Evolutionary conservation across 371 early-diverging fungal species (phyloP).

Genomic region (Coemansia sp.): DNA sequence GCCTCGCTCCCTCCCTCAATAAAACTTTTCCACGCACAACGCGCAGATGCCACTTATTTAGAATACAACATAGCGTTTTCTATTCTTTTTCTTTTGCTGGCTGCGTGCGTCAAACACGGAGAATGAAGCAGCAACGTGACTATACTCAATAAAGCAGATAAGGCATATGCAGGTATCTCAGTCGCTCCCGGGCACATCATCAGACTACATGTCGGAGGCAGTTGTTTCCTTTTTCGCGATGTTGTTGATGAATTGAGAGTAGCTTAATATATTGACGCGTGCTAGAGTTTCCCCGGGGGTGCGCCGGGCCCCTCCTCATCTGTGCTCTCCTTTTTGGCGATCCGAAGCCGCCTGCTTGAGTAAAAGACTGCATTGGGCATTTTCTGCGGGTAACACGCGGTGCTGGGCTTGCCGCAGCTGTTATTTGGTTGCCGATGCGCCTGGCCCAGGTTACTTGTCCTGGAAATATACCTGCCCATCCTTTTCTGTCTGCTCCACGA

Average conservation of each 20-base stretch:
- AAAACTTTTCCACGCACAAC: constrained; percentile 10
- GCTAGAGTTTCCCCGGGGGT: not conserved
- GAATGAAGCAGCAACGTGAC: constrained; percentile 20
- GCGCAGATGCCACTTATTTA: constrained; percentile 1
- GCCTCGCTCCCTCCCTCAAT: not conserved
- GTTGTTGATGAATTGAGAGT: not conserved
- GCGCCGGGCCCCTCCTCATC: not conserved
- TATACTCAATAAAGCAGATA: constrained; percentile 16
- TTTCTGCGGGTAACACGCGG: constrained; percentile 18
- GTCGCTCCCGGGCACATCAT: constrained; percentile 5
- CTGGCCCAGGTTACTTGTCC: constrained; percentile 10
- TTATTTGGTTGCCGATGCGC: constrained; percentile 9
- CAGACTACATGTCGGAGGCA: constrained; percentile 9
- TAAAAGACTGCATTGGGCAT: constrained; percentile 9
- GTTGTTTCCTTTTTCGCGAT: not conserved
- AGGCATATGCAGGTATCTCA: constrained; percentile 15
- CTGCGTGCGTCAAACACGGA: constrained; percentile 1
- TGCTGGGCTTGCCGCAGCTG: constrained; percentile 12
- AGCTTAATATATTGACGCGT: not conserved
- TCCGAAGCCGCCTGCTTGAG: constrained; percentile 18
- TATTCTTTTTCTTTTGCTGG: constrained; percentile 1
- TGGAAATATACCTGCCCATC: not conserved
- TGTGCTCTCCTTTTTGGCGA: constrained; percentile 5
- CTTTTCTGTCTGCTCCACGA: not conserved
- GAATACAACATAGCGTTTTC: constrained; percentile 3